These are phyloP conservation scores for Gossypium turneri DNA, from an alignment of 345 rosid genomes.

Conservation along the genomic window DNA sequence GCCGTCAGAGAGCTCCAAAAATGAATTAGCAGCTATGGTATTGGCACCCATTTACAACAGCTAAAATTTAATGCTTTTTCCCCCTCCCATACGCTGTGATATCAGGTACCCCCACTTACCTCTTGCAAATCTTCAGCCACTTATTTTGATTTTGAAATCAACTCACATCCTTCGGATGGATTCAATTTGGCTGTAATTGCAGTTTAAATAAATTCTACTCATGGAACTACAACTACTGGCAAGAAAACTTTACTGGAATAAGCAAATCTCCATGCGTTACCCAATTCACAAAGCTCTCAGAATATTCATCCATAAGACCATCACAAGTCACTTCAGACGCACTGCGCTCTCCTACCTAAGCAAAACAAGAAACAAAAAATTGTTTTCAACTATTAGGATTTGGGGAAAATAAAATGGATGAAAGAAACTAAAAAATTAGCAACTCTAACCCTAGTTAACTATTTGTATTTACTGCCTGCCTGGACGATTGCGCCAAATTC, in stretches of 20 bases:
- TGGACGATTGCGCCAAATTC: background rate
- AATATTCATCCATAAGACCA: slow-evolving; percentile 26
- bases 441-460: background rate
- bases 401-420: background rate
- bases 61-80: background rate
- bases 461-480: background rate
- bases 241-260: slow-evolving; percentile 24
- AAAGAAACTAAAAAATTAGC: background rate
- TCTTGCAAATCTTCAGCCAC: slow-evolving; percentile 2
- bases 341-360: slow-evolving; percentile 41
- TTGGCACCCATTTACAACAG: background rate
- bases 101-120: background rate
- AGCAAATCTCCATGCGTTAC: slow-evolving; percentile 52
- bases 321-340: slow-evolving; percentile 13
- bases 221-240: background rate
- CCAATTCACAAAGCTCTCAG: slow-evolving; percentile 61
- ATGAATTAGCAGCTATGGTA: slow-evolving; percentile 13
- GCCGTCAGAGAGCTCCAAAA: slow-evolving; percentile 6
- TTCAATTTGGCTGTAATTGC: slow-evolving; percentile 15
- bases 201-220: slow-evolving; percentile 8
- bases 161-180: slow-evolving; percentile 61
- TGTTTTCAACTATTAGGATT: background rate
- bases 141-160: slow-evolving; percentile 4
- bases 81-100: background rate
- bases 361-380: background rate